Percentiles rank a stretch among this genome's conserved stretches.
These are phyloP conservation scores for Lepiota brunneoincarnata DNA, from an alignment of 768 basidiomycete species.

Conservation along the genomic window DNA sequence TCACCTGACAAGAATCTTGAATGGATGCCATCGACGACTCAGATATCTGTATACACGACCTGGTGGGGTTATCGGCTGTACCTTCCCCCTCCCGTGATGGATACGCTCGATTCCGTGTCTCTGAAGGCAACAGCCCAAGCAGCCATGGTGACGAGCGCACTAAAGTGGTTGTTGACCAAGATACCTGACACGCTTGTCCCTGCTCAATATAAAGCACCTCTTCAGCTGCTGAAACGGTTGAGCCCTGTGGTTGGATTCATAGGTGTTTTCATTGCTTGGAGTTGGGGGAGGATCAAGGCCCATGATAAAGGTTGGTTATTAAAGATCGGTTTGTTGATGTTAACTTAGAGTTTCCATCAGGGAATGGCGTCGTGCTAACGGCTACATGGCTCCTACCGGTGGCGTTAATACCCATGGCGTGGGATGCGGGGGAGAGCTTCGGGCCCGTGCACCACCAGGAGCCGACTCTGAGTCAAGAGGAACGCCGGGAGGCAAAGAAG, in stretches of 20 bases:
- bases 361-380: conserved; percentile 75
- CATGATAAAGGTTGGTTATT: conserved; percentile 59
- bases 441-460: conserved; percentile 25
- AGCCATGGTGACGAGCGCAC: conserved; percentile 69
- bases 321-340: conserved; percentile 8
- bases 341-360: conserved; percentile 29
- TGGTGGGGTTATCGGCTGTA: conserved; percentile 85
- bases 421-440: conserved; percentile 53
- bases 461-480: conserved; percentile 5
- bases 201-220: conserved; percentile 52
- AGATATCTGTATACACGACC: conserved; percentile 68
- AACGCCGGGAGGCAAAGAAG: conserved; percentile 8
- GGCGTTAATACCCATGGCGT: conserved; percentile 70
- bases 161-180: conserved; percentile 68
- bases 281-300: conserved; percentile 64
- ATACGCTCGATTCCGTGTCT: conserved; percentile 56
- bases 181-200: conserved; percentile 63
- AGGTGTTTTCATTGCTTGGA: conserved; percentile 77
- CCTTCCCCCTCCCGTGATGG: conserved; percentile 75
- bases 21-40: conserved; percentile 75
- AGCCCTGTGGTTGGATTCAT: conserved; percentile 69
- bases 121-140: conserved; percentile 72
- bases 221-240: conserved; percentile 57
- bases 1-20: conserved; percentile 28
- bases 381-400: conserved; percentile 84